Percentiles rank a stretch among this genome's conserved stretches.
phyloP scores from a whole-genome alignment of 768 basidiomycete species.

The Royoungia palumana region DNA sequence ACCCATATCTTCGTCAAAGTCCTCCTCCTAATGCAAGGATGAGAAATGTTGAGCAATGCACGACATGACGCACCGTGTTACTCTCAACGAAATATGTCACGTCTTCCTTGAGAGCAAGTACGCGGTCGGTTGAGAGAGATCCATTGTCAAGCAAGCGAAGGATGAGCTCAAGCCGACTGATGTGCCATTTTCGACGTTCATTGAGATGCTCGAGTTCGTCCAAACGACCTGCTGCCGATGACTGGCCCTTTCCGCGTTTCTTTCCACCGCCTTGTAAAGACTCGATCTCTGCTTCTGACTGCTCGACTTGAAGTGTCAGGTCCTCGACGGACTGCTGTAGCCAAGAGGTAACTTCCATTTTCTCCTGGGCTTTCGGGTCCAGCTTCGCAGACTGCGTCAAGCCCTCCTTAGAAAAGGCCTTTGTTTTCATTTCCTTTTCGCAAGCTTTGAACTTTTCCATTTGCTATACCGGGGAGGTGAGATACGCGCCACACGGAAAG shows the following conservation, averaged over 20 bases:
- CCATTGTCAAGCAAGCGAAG: slow-evolving; percentile 93
- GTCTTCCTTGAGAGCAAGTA: slow-evolving; percentile 84
- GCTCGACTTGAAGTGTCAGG: slow-evolving; percentile 88
- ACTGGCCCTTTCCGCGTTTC: slow-evolving; percentile 76
- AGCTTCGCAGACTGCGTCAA: slow-evolving; percentile 90
- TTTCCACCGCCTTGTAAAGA: slow-evolving; percentile 73
- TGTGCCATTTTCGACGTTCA: slow-evolving; percentile 94
- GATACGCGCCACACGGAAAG: slow-evolving; percentile 1
- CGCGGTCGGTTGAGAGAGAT: slow-evolving; percentile 76
- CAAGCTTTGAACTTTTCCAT: slow-evolving; percentile 99
- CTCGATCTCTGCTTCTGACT: slow-evolving; percentile 94
- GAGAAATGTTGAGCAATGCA: slow-evolving; percentile 14
- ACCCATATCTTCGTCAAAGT: slow-evolving; percentile 95
- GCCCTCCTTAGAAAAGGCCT: slow-evolving; percentile 99
- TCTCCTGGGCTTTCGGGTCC: slow-evolving; percentile 97
- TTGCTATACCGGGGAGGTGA: slow-evolving; percentile 61
- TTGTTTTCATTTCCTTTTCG: slow-evolving; percentile 99
- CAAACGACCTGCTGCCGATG: slow-evolving; percentile 62
- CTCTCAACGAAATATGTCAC: slow-evolving; percentile 94
- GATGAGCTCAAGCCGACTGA: slow-evolving; percentile 88
- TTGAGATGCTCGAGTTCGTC: slow-evolving; percentile 87
- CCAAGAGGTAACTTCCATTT: slow-evolving; percentile 86
- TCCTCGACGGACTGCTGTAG: slow-evolving; percentile 87
- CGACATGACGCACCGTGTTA: slow-evolving; percentile 70
- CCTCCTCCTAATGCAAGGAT: slow-evolving; percentile 69